These are phyloP conservation scores for Fonsecaea multimorphosa DNA, from an alignment of 2,329 filamentous ascomycete genomes.

Conservation along the genomic window DNA sequence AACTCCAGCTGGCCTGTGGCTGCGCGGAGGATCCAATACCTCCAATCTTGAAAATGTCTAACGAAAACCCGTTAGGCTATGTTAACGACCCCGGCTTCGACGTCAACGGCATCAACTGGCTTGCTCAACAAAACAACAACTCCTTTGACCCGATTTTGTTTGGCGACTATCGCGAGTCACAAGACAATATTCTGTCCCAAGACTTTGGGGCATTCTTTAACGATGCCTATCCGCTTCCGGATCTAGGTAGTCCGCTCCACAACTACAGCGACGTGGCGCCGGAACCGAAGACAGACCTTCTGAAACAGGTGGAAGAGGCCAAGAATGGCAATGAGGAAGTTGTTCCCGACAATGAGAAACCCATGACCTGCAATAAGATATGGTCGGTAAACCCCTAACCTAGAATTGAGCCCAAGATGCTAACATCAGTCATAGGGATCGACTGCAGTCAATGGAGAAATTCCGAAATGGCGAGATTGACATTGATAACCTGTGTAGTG, in stretches of 20 bases:
- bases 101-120: slow-evolving; percentile 57
- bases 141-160: slow-evolving; percentile 93
- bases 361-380: slow-evolving; percentile 87
- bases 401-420: slow-evolving; percentile 38
- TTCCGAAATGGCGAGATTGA: slow-evolving; percentile 92
- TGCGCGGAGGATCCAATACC: slow-evolving; percentile 43
- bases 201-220: slow-evolving; percentile 75
- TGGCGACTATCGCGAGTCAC: slow-evolving; percentile 87
- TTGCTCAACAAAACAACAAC: slow-evolving; percentile 36
- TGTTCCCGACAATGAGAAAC: slow-evolving; percentile 65
- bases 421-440: slow-evolving; percentile 72
- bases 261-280: slow-evolving; percentile 49
- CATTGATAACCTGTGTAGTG: slow-evolving; percentile 87
- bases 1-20: slow-evolving; percentile 54
- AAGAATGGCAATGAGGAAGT: slow-evolving; percentile 74
- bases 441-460: slow-evolving; percentile 82
- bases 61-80: slow-evolving; percentile 34
- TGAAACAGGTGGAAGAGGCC: slow-evolving; percentile 77
- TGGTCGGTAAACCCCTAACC: slow-evolving; percentile 68
- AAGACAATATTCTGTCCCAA: slow-evolving; percentile 75
- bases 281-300: slow-evolving; percentile 71
- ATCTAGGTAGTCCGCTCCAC: slow-evolving; percentile 83
- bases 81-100: slow-evolving; percentile 40
- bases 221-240: slow-evolving; percentile 77
- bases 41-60: slow-evolving; percentile 42